Percentiles rank a stretch among this genome's conserved stretches.
phyloP scores from a whole-genome alignment of 768 basidiomycete species.

The Tubosaeta brunneosetosa region DNA sequence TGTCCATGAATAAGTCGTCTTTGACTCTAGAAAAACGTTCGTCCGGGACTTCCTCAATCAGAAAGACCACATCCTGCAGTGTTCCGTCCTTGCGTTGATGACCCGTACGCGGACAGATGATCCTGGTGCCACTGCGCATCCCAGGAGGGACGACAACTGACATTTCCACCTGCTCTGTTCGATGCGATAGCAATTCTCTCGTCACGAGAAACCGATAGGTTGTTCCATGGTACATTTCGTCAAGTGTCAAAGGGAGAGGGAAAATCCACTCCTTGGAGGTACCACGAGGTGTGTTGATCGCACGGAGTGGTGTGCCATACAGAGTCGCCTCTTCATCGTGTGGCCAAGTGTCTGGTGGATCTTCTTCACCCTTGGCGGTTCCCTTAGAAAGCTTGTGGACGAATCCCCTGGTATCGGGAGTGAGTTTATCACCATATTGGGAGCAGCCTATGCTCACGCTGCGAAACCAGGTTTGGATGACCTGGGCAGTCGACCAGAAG shows the following conservation, averaged over 20 bases:
- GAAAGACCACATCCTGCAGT: constrained; percentile 63
- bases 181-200: constrained; percentile 47
- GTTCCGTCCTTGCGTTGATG: constrained; percentile 55
- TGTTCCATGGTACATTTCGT: constrained; percentile 57
- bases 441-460: constrained; percentile 22
- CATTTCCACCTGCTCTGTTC: constrained; percentile 50
- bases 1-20: constrained; percentile 52
- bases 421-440: constrained; percentile 6
- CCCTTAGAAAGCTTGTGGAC: constrained; percentile 25
- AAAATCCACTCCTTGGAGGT: constrained; percentile 62
- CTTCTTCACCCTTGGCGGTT: constrained; percentile 4
- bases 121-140: constrained; percentile 55
- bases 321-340: constrained; percentile 14
- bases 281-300: constrained; percentile 37
- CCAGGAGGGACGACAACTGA: constrained; percentile 59
- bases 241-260: constrained; percentile 54
- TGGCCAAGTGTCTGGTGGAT: background rate
- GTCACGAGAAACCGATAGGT: constrained; percentile 56
- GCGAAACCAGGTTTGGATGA: constrained; percentile 20
- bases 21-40: constrained; percentile 52
- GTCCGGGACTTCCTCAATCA: constrained; percentile 57
- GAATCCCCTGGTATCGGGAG: constrained; percentile 23
- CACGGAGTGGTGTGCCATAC: constrained; percentile 37
- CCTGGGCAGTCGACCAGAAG: constrained; percentile 21
- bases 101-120: constrained; percentile 60